Percentiles rank a stretch among this genome's conserved stretches.
Conservation (phyloP, 176 grass and related monocot species). For the Raddia guianensis region DNA sequence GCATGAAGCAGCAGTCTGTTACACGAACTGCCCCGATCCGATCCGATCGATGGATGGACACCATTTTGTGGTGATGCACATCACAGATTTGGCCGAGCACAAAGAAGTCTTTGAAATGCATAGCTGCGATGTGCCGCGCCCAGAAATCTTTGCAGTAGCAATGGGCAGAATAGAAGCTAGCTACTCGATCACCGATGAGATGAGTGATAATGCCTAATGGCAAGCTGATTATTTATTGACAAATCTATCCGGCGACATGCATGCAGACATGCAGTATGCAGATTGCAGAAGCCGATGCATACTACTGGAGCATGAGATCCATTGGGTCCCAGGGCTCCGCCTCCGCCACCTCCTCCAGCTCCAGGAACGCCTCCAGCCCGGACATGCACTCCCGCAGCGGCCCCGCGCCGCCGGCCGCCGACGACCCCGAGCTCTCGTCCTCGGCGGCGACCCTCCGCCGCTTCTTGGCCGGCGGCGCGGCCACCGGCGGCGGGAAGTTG, state of each 20-base stretch:
- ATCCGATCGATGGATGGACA: no score
- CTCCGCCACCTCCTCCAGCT: conserved; percentile 1
- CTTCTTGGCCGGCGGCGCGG: conserved; percentile 5
- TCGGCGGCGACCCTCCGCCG: neutral
- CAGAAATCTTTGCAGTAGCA: no score
- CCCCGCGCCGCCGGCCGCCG: neutral
- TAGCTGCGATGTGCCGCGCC: no score
- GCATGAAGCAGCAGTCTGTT: no score
- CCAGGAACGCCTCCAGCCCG: conserved; percentile 55
- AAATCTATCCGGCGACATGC: neutral
- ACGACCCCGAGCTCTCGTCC: conserved; percentile 43
- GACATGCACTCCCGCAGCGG: conserved; percentile 45
- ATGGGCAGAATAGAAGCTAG: no score
- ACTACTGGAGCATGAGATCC: conserved; percentile 38
- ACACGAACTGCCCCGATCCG: no score
- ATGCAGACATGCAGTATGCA: neutral
- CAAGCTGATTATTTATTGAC: neutral
- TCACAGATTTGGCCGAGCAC: no score
- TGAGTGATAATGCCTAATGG: neutral
- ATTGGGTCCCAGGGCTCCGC: conserved; percentile 40
- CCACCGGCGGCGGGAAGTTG: conserved; percentile 58
- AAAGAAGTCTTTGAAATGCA: no score
- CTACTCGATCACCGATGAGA: no score
- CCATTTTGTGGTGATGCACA: no score
- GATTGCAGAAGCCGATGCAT: no score